Conservation (phyloP, 345 rosid species). For the Luvunga scandens region DNA sequence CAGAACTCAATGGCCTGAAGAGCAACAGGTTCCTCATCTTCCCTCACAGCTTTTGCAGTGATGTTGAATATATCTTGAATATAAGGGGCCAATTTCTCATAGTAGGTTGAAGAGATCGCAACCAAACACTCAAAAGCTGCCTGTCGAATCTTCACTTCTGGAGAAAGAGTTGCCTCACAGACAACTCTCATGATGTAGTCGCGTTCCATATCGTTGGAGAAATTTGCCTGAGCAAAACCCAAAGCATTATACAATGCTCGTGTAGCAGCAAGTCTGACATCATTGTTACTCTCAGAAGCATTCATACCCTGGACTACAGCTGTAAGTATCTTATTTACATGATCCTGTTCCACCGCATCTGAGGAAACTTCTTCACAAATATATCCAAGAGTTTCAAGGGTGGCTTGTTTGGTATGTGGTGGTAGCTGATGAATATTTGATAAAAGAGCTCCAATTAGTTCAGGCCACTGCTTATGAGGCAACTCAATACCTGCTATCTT, state of each 20-base stretch:
- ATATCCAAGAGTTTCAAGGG: constrained; percentile 76
- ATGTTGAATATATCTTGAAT: constrained; percentile 29
- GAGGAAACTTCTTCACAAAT: constrained; percentile 76
- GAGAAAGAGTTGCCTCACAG: constrained; percentile 33
- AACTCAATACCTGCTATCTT: constrained; percentile 75
- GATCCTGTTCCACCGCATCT: constrained; percentile 70
- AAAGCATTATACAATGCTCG: constrained; percentile 30
- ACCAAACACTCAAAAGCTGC: constrained; percentile 36
- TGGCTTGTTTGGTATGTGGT: constrained; percentile 66
- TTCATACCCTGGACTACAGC: constrained; percentile 54
- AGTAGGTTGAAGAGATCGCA: constrained; percentile 30
- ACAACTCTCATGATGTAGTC: constrained; percentile 37
- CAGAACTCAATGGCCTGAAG: constrained; percentile 36
- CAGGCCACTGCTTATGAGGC: constrained; percentile 83
- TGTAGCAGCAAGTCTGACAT: constrained; percentile 32
- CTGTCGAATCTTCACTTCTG: constrained; percentile 30
- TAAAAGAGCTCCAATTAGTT: constrained; percentile 58
- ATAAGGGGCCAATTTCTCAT: constrained; percentile 30
- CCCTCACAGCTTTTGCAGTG: constrained; percentile 31
- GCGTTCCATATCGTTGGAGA: constrained; percentile 28
- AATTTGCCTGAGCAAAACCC: constrained; percentile 36
- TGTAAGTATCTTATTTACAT: constrained; percentile 71
- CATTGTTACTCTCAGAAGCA: constrained; percentile 26
- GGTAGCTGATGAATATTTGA: constrained; percentile 66
- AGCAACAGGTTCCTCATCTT: constrained; percentile 31